Percentiles rank a stretch among this genome's conserved stretches.
These are phyloP conservation scores for Aureoboletus auriporus DNA, from an alignment of 768 basidiomycete species.

Conservation along the genomic window DNA sequence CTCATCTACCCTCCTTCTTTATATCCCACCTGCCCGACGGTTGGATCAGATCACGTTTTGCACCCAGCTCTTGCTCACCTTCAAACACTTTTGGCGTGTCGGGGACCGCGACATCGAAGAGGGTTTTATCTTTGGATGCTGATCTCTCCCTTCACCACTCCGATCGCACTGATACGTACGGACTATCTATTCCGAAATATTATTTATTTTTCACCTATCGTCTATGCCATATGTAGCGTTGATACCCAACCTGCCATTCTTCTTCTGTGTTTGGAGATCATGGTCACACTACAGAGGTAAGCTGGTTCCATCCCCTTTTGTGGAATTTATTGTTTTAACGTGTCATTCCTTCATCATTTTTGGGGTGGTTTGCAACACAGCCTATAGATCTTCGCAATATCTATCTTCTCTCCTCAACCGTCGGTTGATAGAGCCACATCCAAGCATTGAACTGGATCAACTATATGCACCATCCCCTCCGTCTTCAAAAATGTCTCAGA, in stretches of 20 bases:
- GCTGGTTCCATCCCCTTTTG: background rate
- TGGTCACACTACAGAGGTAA: slow-evolving; percentile 82
- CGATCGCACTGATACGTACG: slow-evolving; percentile 75
- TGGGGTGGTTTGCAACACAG: slow-evolving; percentile 30
- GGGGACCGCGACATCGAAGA: slow-evolving; percentile 60
- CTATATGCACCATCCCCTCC: slow-evolving; percentile 43
- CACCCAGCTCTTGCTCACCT: slow-evolving; percentile 44
- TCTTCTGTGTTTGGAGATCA: slow-evolving; percentile 81
- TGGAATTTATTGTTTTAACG: background rate
- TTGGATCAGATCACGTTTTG: slow-evolving; percentile 15
- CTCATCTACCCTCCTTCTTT: slow-evolving; percentile 46
- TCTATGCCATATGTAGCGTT: slow-evolving; percentile 46
- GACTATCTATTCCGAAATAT: slow-evolving; percentile 2
- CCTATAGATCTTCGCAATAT: slow-evolving; percentile 68
- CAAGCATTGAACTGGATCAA: slow-evolving; percentile 50
- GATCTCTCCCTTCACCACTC: slow-evolving; percentile 68
- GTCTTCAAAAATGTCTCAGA: slow-evolving; percentile 10
- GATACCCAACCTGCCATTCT: slow-evolving; percentile 81
- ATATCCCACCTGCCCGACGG: slow-evolving; percentile 42
- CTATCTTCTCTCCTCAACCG: slow-evolving; percentile 55
- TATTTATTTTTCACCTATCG: background rate
- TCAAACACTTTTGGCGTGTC: slow-evolving; percentile 44
- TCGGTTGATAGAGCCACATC: slow-evolving; percentile 53
- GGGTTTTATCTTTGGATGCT: slow-evolving; percentile 66
- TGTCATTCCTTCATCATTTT: background rate